These are phyloP conservation scores for Vaccinium corymbosum DNA, from an alignment of 148 eudicot genomes.

Conservation along the genomic window DNA sequence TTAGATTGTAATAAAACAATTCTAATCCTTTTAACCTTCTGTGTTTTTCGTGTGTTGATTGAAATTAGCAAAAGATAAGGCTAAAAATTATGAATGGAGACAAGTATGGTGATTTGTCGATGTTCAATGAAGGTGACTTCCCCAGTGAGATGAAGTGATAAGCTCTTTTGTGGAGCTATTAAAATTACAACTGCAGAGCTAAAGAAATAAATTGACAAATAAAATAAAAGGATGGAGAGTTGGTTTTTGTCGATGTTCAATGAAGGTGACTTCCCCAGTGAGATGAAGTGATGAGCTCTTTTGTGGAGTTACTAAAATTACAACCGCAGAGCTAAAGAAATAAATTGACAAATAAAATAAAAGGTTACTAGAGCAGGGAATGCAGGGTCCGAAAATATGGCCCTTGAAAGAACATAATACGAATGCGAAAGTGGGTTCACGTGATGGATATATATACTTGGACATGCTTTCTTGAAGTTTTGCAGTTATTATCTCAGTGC, in stretches of 20 bases:
- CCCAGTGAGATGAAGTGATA: not conserved
- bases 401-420: not conserved
- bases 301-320: slow-evolving; percentile 1
- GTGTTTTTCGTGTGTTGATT: not conserved
- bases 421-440: not conserved
- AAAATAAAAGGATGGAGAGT: not conserved
- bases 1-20: not conserved
- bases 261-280: slow-evolving; percentile 2
- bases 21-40: not conserved
- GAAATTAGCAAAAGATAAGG: not conserved
- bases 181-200: not conserved
- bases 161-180: not conserved
- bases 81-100: not conserved
- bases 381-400: not conserved
- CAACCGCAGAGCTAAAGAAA: not conserved
- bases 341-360: not conserved
- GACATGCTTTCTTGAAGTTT: not conserved
- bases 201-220: not conserved
- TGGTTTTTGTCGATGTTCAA: not conserved
- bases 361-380: not conserved
- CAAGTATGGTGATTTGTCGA: not conserved
- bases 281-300: not conserved
- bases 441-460: not conserved
- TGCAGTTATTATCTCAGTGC: not conserved
- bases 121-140: slow-evolving; percentile 4